These are phyloP conservation scores for thale cress (Arabidopsis thaliana) DNA, from an alignment of 345 rosid genomes.

Conservation along the genomic window TAIR10.1 NC_003070.9:28643001-28643500, in stretches of 20 bases:
- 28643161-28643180: background rate
- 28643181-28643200: background rate
- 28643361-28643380: constrained; percentile 45
- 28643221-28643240: constrained; percentile 26
- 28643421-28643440: constrained; percentile 54
- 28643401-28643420: constrained; percentile 64
- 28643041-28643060: constrained; percentile 11
- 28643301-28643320: constrained; percentile 15
- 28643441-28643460: constrained; percentile 57
- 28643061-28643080: constrained; percentile 3
- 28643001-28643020: constrained; percentile 19
- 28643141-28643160: background rate
- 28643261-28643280: constrained; percentile 32
- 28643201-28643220: background rate
- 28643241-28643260: constrained; percentile 42
- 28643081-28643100: constrained; percentile 5
- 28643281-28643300: constrained; percentile 29
- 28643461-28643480: constrained; percentile 58
- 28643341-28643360: constrained; percentile 46
- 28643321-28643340: constrained; percentile 49
- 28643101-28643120: constrained; percentile 4
- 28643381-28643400: constrained; percentile 82
- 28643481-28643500: constrained; percentile 74
- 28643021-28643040: constrained; percentile 32
- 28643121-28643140: background rate